Conservation (phyloP, 345 rosid species). For the Corchorus olitorius region DNA sequence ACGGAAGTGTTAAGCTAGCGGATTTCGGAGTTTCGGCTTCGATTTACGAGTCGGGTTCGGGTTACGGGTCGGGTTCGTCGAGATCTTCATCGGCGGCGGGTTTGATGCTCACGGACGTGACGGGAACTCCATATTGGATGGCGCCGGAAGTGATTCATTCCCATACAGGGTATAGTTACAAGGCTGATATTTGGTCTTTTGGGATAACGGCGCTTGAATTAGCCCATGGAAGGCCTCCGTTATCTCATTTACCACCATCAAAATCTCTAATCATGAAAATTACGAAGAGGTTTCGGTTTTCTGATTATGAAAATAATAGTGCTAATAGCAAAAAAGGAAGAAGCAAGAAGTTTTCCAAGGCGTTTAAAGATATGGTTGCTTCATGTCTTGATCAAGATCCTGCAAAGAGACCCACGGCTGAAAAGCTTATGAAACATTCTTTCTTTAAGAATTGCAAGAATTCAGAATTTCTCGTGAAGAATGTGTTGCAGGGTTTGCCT, state of each 20-base stretch:
- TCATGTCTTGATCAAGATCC: constrained; percentile 84
- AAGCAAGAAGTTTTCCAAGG: constrained; percentile 68
- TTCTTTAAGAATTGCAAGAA: constrained; percentile 76
- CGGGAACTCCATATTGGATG: constrained; percentile 97
- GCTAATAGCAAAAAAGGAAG: constrained; percentile 29
- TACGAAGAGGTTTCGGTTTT: constrained; percentile 68
- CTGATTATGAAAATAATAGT: constrained; percentile 58
- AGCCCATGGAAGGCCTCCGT: constrained; percentile 84
- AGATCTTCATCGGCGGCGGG: constrained; percentile 34
- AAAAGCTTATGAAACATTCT: constrained; percentile 70
- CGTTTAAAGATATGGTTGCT: constrained; percentile 84
- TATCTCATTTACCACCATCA: constrained; percentile 79
- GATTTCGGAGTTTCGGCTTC: constrained; percentile 92
- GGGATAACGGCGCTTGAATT: constrained; percentile 89
- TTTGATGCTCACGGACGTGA: constrained; percentile 55
- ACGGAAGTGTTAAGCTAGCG: constrained; percentile 73
- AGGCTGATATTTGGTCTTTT: constrained; percentile 94
- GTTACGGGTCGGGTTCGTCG: constrained; percentile 14
- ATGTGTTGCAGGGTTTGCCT: constrained; percentile 60
- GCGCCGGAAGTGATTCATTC: constrained; percentile 97
- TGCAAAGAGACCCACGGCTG: constrained; percentile 67
- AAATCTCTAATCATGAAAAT: constrained; percentile 80
- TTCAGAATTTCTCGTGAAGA: constrained; percentile 56
- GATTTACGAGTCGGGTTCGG: constrained; percentile 51
- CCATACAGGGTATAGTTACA: constrained; percentile 79